Conservation (phyloP, 208 protist genomes). For the Leishmania amazonensis region DNA sequence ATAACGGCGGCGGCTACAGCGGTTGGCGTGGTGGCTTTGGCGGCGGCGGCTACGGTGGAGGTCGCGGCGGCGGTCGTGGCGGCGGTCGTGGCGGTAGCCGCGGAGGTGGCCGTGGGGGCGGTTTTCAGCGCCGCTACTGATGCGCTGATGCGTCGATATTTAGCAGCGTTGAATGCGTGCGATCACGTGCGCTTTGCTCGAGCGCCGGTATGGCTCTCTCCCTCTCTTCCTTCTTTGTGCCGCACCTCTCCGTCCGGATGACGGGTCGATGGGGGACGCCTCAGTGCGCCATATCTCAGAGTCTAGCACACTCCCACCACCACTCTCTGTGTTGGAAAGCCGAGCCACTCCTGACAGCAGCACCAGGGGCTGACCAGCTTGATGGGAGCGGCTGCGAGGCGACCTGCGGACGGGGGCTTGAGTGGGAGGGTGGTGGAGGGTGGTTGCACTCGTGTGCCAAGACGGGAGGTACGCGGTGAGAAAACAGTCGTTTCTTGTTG, state of each 20-base stretch:
- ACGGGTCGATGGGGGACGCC: neutral
- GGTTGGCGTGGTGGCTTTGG: slow-evolving; percentile 19
- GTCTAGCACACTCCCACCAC: neutral
- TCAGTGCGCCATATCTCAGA: neutral
- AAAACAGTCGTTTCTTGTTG: too few relatives aligned
- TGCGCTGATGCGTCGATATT: neutral
- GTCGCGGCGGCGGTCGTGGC: slow-evolving; percentile 5
- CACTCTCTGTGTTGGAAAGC: neutral
- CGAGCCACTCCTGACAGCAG: neutral
- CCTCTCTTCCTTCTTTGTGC: neutral
- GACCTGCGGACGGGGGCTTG: too few relatives aligned
- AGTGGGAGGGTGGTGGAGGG: too few relatives aligned
- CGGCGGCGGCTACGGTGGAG: slow-evolving; percentile 13
- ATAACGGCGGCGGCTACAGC: slow-evolving; percentile 23
- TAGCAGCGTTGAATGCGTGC: too few relatives aligned
- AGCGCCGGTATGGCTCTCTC: neutral
- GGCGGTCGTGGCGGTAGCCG: slow-evolving; percentile 19
- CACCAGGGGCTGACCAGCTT: neutral
- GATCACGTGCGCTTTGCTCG: neutral
- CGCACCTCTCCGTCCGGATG: neutral
- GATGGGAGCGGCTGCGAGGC: neutral
- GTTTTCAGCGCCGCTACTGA: slow-evolving; percentile 34
- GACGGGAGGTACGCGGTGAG: too few relatives aligned
- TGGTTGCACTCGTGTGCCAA: too few relatives aligned
- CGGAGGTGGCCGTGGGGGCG: slow-evolving; percentile 26